Conservation (phyloP, 441 rosid species). For the Melastoma candidum region DNA sequence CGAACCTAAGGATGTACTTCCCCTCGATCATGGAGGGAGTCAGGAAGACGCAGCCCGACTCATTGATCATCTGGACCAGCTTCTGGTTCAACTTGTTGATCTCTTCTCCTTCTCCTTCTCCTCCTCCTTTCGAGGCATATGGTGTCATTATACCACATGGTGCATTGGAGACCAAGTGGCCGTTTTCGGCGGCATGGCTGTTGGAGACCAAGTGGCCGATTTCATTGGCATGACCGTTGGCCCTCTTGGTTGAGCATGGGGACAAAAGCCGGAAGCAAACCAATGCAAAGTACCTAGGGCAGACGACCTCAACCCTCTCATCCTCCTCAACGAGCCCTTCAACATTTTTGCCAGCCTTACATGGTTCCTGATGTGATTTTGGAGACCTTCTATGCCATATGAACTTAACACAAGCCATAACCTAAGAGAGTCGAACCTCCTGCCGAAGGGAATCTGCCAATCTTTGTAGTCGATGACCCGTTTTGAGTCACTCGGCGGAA, state of each 20-base stretch:
- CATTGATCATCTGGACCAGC: conserved; percentile 28
- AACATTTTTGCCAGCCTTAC: conserved; percentile 31
- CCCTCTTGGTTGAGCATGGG: no score
- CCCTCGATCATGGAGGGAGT: conserved; percentile 26
- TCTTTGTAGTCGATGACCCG: conserved; percentile 28
- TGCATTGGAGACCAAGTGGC: no score
- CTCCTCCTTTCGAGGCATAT: no score
- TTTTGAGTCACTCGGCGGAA: conserved; percentile 19
- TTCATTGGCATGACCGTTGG: no score
- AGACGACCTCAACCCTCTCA: conserved; percentile 21
- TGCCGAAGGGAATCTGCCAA: conserved; percentile 27
- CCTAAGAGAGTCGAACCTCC: conserved; percentile 24
- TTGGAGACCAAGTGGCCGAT: no score
- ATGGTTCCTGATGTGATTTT: conserved; percentile 24
- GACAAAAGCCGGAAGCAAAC: conserved; percentile 33
- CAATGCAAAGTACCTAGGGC: conserved; percentile 26
- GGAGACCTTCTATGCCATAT: conserved; percentile 29
- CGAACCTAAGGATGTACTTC: conserved; percentile 26
- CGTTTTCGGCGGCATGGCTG: no score
- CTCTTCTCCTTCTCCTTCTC: background rate
- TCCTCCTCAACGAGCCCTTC: conserved; percentile 25
- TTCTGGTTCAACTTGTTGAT: conserved; percentile 19
- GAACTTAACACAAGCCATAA: conserved; percentile 32
- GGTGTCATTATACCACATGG: no score
- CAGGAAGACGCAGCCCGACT: conserved; percentile 25